phyloP scores from a whole-genome alignment of 805 yeast genomes.

The Wickerhamiella nectarea region DNA sequence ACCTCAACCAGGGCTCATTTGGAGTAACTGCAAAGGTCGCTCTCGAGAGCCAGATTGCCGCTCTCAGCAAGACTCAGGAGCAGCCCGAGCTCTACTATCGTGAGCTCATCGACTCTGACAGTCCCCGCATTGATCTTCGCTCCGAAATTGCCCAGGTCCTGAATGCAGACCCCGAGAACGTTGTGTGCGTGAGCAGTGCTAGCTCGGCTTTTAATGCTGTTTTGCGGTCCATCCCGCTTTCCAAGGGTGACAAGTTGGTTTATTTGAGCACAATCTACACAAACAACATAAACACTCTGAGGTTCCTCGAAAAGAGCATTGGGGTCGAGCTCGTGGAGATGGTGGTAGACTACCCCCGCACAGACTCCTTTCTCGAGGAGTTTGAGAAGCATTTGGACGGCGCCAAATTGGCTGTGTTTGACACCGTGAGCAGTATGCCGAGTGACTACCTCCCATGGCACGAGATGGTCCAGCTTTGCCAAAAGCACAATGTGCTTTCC shows the following conservation, averaged over 20 bases:
- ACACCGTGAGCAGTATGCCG: constrained; percentile 52
- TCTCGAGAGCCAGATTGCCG: constrained; percentile 27
- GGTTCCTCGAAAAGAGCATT: constrained; percentile 19
- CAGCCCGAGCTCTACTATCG: constrained; percentile 38
- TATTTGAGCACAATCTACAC: constrained; percentile 39
- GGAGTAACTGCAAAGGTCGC: constrained; percentile 44
- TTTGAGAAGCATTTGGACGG: constrained; percentile 25
- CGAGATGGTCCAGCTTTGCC: constrained; percentile 33
- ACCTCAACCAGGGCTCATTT: constrained; percentile 53
- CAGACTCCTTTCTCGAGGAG: constrained; percentile 24
- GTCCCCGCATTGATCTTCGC: constrained; percentile 22
- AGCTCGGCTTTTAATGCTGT: constrained; percentile 47
- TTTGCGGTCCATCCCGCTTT: constrained; percentile 39
- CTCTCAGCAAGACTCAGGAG: constrained; percentile 22
- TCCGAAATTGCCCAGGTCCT: constrained; percentile 32
- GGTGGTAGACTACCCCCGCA: constrained; percentile 33
- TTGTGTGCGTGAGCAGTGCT: constrained; percentile 47
- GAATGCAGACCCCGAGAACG: constrained; percentile 33
- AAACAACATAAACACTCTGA: constrained; percentile 39
- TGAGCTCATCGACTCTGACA: constrained; percentile 22
- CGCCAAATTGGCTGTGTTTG: constrained; percentile 34
- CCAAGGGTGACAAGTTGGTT: constrained; percentile 39
- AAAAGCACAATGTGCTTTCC: constrained; percentile 35
- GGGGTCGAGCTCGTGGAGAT: constrained; percentile 30
- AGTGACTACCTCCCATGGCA: constrained; percentile 46